Percentiles rank a stretch among this genome's conserved stretches.
phyloP scores from a whole-genome alignment of 176 grass and related monocot genomes.

The Musa acuminata region DNA sequence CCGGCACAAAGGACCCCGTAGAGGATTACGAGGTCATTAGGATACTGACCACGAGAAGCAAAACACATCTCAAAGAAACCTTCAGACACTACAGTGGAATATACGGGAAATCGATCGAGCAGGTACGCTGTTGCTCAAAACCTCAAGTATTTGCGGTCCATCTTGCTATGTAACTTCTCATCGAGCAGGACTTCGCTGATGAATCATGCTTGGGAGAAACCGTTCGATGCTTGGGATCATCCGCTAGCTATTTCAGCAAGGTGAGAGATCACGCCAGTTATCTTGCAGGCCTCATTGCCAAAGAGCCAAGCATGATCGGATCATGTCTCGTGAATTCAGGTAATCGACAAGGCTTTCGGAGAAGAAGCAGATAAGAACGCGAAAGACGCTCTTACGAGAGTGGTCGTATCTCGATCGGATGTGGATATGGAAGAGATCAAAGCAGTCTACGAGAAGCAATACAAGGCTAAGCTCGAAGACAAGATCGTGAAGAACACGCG shows the following conservation, averaged over 20 bases:
- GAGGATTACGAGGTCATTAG: constrained; percentile 60
- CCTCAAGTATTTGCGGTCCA: too few relatives aligned
- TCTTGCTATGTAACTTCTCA: background rate
- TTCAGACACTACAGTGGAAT: constrained; percentile 73
- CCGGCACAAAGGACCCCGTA: constrained; percentile 27
- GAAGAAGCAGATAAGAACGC: constrained; percentile 39
- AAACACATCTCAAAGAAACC: constrained; percentile 44
- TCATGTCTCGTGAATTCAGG: constrained; percentile 24
- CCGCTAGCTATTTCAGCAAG: constrained; percentile 69
- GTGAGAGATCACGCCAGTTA: background rate
- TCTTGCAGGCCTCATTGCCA: background rate
- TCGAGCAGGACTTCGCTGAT: constrained; percentile 26
- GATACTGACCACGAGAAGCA: constrained; percentile 82
- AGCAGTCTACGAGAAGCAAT: constrained; percentile 36
- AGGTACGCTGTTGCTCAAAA: constrained; percentile 19
- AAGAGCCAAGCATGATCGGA: background rate
- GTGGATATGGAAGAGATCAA: constrained; percentile 59
- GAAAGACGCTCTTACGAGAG: constrained; percentile 57
- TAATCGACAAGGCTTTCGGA: constrained; percentile 35
- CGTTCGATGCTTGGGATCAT: constrained; percentile 60
- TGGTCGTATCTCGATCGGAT: constrained; percentile 67
- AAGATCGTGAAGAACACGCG: constrained; percentile 42
- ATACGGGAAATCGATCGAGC: constrained; percentile 34
- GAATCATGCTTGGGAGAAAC: constrained; percentile 39
- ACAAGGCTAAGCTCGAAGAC: constrained; percentile 55